phyloP scores from a whole-genome alignment of 2,329 filamentous ascomycete species.

The Helotiales sp. region DNA sequence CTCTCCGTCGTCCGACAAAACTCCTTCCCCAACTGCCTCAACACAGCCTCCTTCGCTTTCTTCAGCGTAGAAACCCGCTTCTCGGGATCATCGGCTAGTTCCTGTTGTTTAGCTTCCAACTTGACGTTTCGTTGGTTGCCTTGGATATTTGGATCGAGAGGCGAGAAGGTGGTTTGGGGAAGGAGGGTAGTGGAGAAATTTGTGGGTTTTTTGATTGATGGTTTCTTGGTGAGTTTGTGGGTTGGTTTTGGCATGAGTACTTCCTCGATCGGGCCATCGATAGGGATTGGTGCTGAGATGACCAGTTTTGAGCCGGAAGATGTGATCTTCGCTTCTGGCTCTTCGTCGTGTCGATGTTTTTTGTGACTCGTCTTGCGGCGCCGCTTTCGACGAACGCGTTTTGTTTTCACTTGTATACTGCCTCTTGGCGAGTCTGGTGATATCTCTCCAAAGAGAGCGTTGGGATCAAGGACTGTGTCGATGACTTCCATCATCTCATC shows the following conservation, averaged over 20 bases:
- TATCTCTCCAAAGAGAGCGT: neutral
- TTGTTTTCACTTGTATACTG: conserved; percentile 45
- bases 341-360: conserved; percentile 30
- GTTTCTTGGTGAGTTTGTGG: no score
- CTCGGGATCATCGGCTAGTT: conserved; percentile 57
- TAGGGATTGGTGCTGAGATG: conserved; percentile 30
- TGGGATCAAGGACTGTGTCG: conserved; percentile 19
- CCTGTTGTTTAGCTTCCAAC: conserved; percentile 55
- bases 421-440: conserved; percentile 8
- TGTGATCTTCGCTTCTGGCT: conserved; percentile 7
- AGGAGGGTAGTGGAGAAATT: no score
- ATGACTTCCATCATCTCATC: conserved; percentile 30
- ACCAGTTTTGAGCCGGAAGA: conserved; percentile 6
- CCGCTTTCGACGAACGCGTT: conserved; percentile 34
- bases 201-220: no score
- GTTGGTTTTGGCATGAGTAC: conserved; percentile 56
- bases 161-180: no score
- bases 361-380: conserved; percentile 38
- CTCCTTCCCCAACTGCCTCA: conserved; percentile 58
- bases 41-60: conserved; percentile 60
- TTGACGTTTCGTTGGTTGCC: conserved; percentile 59
- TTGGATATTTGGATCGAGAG: conserved; percentile 54
- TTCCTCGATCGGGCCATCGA: conserved; percentile 25
- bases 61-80: conserved; percentile 55
- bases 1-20: conserved; percentile 38